Conservation (phyloP, 2,329 filamentous ascomycete genomes). For the Periglandula ipomoeae region DNA sequence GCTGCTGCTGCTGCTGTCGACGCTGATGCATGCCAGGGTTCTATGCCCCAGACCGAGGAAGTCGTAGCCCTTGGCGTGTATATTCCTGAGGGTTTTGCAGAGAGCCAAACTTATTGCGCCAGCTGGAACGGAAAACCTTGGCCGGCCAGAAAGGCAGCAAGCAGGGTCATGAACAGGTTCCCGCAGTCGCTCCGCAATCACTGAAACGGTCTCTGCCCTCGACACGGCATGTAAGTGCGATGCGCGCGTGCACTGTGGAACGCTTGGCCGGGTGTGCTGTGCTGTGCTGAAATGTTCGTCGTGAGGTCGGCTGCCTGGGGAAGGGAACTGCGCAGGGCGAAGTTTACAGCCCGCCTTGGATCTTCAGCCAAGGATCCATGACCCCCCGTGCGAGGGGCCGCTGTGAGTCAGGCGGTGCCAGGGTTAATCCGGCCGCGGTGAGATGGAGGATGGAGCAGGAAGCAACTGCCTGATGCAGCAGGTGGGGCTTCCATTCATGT, state of each 20-base stretch:
- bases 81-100: too few species aligned
- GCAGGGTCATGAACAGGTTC: too few species aligned
- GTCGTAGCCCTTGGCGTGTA: too few species aligned
- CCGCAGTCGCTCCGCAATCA: too few species aligned
- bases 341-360: conserved; percentile 10
- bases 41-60: too few species aligned
- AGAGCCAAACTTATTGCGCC: too few species aligned
- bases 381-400: background rate
- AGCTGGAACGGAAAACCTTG: too few species aligned
- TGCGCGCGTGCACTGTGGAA: conserved; percentile 2
- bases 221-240: background rate
- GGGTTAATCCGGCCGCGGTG: conserved; percentile 7
- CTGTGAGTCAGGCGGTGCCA: background rate
- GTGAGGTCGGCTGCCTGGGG: conserved; percentile 25
- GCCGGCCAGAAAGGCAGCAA: too few species aligned
- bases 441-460: background rate
- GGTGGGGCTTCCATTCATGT: too few species aligned
- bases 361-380: background rate
- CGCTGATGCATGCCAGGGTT: too few species aligned
- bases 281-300: conserved; percentile 38
- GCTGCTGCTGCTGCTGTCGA: too few species aligned
- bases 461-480: too few species aligned
- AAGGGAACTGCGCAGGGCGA: conserved; percentile 25
- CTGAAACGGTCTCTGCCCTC: background rate
- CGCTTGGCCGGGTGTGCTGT: background rate